Conservation (phyloP, 371 early-diverging fungal genomes). For the Umbelopsis sp. region DNA sequence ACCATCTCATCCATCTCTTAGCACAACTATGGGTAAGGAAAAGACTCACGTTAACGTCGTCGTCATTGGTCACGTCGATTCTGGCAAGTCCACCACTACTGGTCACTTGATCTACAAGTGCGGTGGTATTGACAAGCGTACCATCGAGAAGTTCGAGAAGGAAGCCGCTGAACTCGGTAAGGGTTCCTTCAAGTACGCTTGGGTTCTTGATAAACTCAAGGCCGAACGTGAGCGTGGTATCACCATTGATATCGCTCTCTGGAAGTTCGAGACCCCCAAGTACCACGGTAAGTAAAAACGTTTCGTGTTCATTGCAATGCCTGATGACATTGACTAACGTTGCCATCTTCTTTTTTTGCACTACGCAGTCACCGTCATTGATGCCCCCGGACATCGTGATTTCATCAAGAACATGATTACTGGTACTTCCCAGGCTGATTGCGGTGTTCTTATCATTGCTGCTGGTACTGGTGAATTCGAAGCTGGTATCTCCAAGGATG, state of each 20-base stretch:
- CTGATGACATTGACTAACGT: not conserved
- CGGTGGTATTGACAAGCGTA: slow-evolving; percentile 98
- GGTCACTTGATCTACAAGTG: slow-evolving; percentile 98
- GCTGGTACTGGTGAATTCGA: slow-evolving; percentile 95
- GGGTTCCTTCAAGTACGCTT: slow-evolving; percentile 97
- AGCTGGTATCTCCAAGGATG: slow-evolving; percentile 97
- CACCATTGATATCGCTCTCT: slow-evolving; percentile 96
- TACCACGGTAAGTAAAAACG: slow-evolving; percentile 60
- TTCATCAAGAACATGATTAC: slow-evolving; percentile 99
- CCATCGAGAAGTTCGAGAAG: slow-evolving; percentile 99
- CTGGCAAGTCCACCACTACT: slow-evolving; percentile 47
- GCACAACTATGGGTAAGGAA: slow-evolving; percentile 80
- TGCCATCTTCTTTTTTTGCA: not conserved
- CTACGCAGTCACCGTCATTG: slow-evolving; percentile 82
- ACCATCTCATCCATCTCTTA: slow-evolving; percentile 8
- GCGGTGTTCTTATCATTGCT: slow-evolving; percentile 91
- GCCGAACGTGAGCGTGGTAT: slow-evolving; percentile 98
- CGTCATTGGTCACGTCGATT: slow-evolving; percentile 76
- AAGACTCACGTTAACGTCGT: slow-evolving; percentile 94
- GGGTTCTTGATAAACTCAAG: slow-evolving; percentile 97
- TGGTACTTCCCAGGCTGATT: slow-evolving; percentile 88
- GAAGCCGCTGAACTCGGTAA: slow-evolving; percentile 97
- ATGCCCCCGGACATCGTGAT: slow-evolving; percentile 99
- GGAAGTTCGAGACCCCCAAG: slow-evolving; percentile 98
- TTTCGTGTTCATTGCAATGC: not conserved